Percentiles rank a stretch among this genome's conserved stretches.
Evolutionary conservation across 1,284 basidiomycete genomes (phyloP).

Genomic region (Ustilago curta): DNA sequence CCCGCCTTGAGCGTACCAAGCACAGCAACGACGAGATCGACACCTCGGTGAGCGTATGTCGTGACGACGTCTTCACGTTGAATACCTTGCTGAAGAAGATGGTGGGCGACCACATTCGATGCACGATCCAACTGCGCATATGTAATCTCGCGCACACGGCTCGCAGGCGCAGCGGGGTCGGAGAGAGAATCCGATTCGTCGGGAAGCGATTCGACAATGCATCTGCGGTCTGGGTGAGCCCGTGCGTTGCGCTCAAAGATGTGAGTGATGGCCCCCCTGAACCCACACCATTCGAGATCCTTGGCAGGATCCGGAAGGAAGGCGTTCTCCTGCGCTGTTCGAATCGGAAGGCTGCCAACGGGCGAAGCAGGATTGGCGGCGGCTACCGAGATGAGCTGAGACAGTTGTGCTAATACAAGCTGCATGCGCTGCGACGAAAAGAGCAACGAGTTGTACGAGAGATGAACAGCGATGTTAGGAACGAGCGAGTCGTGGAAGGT

Average conservation of each 20-base stretch:
- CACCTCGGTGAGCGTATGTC: slow-evolving; percentile 97
- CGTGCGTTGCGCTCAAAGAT: slow-evolving; percentile 67
- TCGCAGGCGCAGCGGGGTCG: slow-evolving; percentile 75
- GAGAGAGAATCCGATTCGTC: slow-evolving; percentile 72
- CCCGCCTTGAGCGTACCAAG: slow-evolving; percentile 97
- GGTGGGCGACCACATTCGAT: slow-evolving; percentile 90
- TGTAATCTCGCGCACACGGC: slow-evolving; percentile 75
- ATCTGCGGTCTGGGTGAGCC: slow-evolving; percentile 62
- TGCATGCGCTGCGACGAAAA: slow-evolving; percentile 85
- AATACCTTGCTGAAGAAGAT: slow-evolving; percentile 85
- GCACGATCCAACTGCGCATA: slow-evolving; percentile 87
- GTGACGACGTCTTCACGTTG: slow-evolving; percentile 96
- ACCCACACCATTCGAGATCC: slow-evolving; percentile 96
- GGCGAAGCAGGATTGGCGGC: slow-evolving; percentile 73
- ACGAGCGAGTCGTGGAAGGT: slow-evolving; percentile 71
- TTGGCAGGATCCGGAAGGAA: slow-evolving; percentile 85
- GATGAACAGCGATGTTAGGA: slow-evolving; percentile 78
- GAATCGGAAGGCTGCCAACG: slow-evolving; percentile 62
- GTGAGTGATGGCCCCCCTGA: slow-evolving; percentile 94
- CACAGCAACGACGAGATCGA: slow-evolving; percentile 96
- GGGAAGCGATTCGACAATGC: slow-evolving; percentile 73
- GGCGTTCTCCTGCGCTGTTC: slow-evolving; percentile 77
- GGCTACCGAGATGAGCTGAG: slow-evolving; percentile 79
- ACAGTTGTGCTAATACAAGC: slow-evolving; percentile 86
- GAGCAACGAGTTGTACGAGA: slow-evolving; percentile 94